phyloP scores from a whole-genome alignment of 129 eudicot genomes.

The Heracleum sosnowskyi region DNA sequence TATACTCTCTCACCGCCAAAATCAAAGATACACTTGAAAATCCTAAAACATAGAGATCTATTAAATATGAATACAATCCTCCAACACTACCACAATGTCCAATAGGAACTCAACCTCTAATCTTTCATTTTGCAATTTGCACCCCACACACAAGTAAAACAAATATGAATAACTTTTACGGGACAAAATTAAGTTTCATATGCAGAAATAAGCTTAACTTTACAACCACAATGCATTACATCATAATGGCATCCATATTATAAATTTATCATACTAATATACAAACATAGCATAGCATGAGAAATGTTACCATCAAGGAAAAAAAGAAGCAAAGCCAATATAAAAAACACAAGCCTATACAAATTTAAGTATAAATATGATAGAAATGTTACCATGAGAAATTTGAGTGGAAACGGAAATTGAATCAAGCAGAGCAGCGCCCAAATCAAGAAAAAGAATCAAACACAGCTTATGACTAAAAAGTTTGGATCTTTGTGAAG shows the following conservation, averaged over 20 bases:
- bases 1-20: too few relatives aligned
- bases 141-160: neutral
- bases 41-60: neutral
- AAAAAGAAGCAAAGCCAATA: neutral
- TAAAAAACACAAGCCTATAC: neutral
- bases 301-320: too few relatives aligned
- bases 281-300: neutral
- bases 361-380: too few relatives aligned
- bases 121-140: neutral
- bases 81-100: neutral
- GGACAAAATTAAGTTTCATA: too few relatives aligned
- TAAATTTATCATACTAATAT: too few relatives aligned
- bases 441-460: neutral
- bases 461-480: neutral
- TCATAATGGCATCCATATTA: neutral
- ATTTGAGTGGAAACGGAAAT: neutral
- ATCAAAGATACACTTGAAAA: neutral
- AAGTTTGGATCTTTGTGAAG: neutral
- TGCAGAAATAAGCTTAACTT: too few relatives aligned
- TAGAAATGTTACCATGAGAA: neutral
- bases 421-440: neutral
- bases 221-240: neutral
- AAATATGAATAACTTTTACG: too few relatives aligned
- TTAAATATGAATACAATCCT: neutral
- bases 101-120: neutral